phyloP scores from a whole-genome alignment of 2,329 filamentous ascomycete genomes.

The Endoconidiophora polonica region DNA sequence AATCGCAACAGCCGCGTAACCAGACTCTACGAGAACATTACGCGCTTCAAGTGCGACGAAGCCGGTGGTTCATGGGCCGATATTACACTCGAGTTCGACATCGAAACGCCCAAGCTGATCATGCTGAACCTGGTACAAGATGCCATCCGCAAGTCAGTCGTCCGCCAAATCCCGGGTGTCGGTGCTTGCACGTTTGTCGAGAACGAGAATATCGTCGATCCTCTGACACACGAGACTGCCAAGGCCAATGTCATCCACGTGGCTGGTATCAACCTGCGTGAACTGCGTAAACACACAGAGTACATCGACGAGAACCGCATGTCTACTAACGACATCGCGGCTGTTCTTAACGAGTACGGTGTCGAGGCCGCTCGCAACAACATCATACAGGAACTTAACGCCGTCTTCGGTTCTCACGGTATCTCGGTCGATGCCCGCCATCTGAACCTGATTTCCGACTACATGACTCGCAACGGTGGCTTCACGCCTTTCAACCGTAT shows the following conservation, averaged over 20 bases:
- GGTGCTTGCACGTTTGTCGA: constrained; percentile 51
- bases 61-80: constrained; percentile 56
- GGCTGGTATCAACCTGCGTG: constrained; percentile 70
- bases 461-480: constrained; percentile 86
- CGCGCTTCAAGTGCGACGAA: constrained; percentile 66
- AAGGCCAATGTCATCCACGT: constrained; percentile 51
- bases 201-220: constrained; percentile 36
- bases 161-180: constrained; percentile 73
- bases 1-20: constrained; percentile 46
- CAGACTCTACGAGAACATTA: constrained; percentile 47
- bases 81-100: constrained; percentile 69
- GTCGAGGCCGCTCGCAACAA: constrained; percentile 80
- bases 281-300: constrained; percentile 78
- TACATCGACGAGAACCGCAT: constrained; percentile 74
- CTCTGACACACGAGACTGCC: constrained; percentile 30
- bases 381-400: constrained; percentile 72
- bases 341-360: constrained; percentile 72
- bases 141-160: constrained; percentile 59
- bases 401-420: constrained; percentile 78
- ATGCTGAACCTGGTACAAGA: constrained; percentile 83
- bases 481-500: constrained; percentile 89
- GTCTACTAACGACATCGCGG: constrained; percentile 81
- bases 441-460: constrained; percentile 87
- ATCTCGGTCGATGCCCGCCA: constrained; percentile 87
- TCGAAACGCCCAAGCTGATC: constrained; percentile 69